These are phyloP conservation scores for Metschnikowia peoriensis DNA, from an alignment of 805 yeast species.

Conservation along the genomic window DNA sequence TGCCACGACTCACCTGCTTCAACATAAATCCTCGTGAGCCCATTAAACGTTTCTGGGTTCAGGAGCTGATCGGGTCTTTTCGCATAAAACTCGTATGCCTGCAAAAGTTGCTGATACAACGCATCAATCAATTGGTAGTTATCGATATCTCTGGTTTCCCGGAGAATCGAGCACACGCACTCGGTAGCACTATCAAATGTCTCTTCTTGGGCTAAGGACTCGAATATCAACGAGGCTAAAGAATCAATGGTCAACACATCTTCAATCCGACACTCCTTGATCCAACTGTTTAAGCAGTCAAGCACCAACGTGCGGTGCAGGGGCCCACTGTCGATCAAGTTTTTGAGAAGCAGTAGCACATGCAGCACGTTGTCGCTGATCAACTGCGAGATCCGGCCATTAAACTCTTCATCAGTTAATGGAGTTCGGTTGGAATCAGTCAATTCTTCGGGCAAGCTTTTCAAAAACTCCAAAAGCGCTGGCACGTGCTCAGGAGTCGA, in stretches of 20 bases:
- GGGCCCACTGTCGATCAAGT: conserved; percentile 31
- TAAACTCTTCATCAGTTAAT: conserved; percentile 78
- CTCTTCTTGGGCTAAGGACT: conserved; percentile 54
- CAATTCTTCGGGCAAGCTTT: conserved; percentile 89
- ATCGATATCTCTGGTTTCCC: conserved; percentile 78
- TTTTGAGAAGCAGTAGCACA: conserved; percentile 62
- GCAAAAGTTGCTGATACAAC: conserved; percentile 66
- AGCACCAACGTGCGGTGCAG: conserved; percentile 46
- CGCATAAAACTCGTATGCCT: conserved; percentile 47
- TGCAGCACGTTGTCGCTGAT: conserved; percentile 65
- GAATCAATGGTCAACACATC: conserved; percentile 63
- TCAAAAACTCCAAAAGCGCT: conserved; percentile 72
- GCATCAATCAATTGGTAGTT: conserved; percentile 60
- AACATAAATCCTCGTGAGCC: conserved; percentile 72
- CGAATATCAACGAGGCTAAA: conserved; percentile 66
- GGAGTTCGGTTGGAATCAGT: conserved; percentile 74
- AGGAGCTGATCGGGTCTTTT: conserved; percentile 38
- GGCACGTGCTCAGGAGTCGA: conserved; percentile 39
- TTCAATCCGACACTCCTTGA: conserved; percentile 76
- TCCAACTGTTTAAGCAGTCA: conserved; percentile 86
- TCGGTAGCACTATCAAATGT: conserved; percentile 85
- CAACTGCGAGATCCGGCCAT: conserved; percentile 58
- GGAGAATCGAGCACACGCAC: conserved; percentile 75
- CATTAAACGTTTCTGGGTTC: conserved; percentile 66
- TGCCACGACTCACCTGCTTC: conserved; percentile 98